Evolutionary conservation across 306 rosid genomes (phyloP).

Genomic region (Parietaria judaica): DNA sequence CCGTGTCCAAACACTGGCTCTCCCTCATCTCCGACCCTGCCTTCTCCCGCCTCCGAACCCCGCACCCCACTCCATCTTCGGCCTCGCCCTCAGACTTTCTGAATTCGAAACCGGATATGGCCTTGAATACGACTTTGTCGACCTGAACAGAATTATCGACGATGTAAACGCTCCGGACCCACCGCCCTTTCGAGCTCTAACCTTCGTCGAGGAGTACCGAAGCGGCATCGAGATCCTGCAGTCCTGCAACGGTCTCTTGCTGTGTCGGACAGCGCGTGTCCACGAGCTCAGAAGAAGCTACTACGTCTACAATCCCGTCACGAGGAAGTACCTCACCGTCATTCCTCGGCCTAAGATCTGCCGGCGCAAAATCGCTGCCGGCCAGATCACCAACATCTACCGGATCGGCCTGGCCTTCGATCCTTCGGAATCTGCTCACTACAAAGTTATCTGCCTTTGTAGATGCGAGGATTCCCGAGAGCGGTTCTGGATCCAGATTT

Average conservation of each 20-base stretch:
- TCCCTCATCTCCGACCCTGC: slow-evolving; percentile 19
- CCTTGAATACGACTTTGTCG: background rate
- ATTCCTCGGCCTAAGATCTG: too few species aligned
- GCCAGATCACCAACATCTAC: background rate
- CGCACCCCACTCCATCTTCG: background rate
- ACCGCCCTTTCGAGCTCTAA: slow-evolving; percentile 1
- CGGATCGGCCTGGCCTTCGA: slow-evolving; percentile 13
- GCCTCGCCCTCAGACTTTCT: background rate
- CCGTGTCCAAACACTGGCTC: slow-evolving; percentile 26
- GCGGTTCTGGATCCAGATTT: slow-evolving; percentile 14
- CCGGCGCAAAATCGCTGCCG: too few species aligned
- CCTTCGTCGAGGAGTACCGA: too few species aligned
- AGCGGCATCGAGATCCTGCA: slow-evolving; percentile 8
- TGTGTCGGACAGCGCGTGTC: background rate
- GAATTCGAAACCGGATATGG: background rate
- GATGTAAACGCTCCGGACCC: background rate
- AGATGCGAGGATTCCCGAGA: background rate
- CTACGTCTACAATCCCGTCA: slow-evolving; percentile 19
- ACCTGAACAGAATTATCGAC: background rate
- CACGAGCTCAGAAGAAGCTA: background rate
- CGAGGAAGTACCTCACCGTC: too few species aligned
- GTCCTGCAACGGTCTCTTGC: slow-evolving; percentile 13
- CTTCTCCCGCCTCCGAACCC: background rate
- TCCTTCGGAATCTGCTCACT: slow-evolving; percentile 16
- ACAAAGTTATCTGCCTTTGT: slow-evolving; percentile 15